phyloP scores from a whole-genome alignment of 176 grass and related monocot genomes.

The Zoysia pacifica region DNA sequence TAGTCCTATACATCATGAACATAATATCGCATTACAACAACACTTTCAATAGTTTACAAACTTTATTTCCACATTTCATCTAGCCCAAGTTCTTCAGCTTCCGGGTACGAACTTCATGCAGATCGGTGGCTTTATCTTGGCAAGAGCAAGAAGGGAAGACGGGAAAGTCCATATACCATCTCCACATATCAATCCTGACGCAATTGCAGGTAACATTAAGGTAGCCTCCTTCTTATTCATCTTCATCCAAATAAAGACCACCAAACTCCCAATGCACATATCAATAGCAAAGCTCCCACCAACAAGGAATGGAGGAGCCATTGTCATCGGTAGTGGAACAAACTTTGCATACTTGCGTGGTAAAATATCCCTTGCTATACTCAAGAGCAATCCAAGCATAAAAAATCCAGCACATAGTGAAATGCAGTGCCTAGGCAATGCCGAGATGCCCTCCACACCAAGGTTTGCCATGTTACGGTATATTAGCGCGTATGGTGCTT shows the following conservation, averaged over 20 bases:
- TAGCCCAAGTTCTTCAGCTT: conserved; percentile 16
- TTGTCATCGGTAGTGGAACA: conserved; percentile 80
- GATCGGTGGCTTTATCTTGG: conserved; percentile 78
- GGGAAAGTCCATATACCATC: conserved; percentile 92
- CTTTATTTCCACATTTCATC: too few species aligned
- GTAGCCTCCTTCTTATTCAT: conserved; percentile 54
- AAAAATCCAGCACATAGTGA: conserved; percentile 74
- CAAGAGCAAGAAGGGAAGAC: conserved; percentile 73
- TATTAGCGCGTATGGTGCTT: conserved; percentile 80
- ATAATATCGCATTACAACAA: too few species aligned
- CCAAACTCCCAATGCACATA: conserved; percentile 67
- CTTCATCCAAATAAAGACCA: conserved; percentile 67
- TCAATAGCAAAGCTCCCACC: conserved; percentile 83
- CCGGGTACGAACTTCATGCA: conserved; percentile 76
- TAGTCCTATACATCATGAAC: too few species aligned
- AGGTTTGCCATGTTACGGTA: conserved; percentile 92
- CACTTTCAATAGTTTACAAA: too few species aligned
- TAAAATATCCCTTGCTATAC: conserved; percentile 51
- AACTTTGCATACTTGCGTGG: conserved; percentile 46
- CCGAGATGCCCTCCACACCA: conserved; percentile 75
- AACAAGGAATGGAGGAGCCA: conserved; percentile 85
- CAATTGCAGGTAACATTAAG: conserved; percentile 71
- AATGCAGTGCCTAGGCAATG: conserved; percentile 62
- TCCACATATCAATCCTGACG: conserved; percentile 81
- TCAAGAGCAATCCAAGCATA: conserved; percentile 45